A percentile compares a stretch with the other conserved stretches of the same genome.
Evolutionary conservation across 805 yeast species (phyloP).

Genomic region (Komagataella phaffii): DNA sequence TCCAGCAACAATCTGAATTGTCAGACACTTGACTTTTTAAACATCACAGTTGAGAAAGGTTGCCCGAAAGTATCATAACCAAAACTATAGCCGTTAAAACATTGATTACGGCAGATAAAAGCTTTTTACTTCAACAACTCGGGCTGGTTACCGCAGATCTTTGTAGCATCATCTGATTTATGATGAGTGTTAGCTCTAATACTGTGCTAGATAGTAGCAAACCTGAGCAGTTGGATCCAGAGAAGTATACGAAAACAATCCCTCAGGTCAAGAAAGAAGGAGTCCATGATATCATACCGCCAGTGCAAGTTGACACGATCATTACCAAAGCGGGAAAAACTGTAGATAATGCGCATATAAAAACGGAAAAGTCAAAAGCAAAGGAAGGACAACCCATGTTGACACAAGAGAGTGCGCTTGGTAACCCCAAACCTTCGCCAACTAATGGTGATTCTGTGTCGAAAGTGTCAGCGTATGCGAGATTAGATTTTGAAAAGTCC

Average conservation of each 20-base stretch:
- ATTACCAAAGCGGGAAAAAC: background rate
- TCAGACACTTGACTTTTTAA: background rate
- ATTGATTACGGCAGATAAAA: background rate
- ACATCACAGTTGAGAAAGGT: background rate
- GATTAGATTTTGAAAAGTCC: slow-evolving; percentile 82
- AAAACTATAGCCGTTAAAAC: background rate
- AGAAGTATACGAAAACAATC: background rate
- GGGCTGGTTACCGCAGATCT: background rate
- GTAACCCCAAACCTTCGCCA: background rate
- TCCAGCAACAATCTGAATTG: background rate
- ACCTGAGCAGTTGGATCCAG: background rate
- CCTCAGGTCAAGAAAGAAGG: background rate
- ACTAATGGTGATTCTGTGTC: background rate
- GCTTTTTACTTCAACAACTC: background rate
- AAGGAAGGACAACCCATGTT: background rate
- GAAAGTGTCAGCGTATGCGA: slow-evolving; percentile 35
- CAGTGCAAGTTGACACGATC: background rate
- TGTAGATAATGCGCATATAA: background rate
- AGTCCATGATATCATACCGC: background rate
- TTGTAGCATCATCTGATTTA: background rate
- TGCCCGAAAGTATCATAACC: background rate
- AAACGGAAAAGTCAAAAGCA: background rate
- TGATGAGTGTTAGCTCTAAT: background rate
- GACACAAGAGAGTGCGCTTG: slow-evolving; percentile 3
- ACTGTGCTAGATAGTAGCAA: background rate